These are phyloP conservation scores for Aspergillus ochraceoroseus DNA, from an alignment of 2,329 filamentous ascomycete species.

Conservation along the genomic window DNA sequence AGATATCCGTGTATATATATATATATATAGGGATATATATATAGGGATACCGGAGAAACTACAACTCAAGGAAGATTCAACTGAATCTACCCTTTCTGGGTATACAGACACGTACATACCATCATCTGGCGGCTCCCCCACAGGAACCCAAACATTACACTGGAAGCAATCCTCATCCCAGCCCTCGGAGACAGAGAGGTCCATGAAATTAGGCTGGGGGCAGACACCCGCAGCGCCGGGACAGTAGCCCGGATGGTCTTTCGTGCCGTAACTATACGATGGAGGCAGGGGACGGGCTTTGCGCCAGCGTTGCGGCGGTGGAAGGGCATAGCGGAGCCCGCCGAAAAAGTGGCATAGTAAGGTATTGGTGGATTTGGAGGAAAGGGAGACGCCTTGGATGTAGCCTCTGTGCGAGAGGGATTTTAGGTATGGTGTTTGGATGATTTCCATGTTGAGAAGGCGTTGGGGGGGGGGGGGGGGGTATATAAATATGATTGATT, in stretches of 20 bases:
- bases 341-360: constrained; percentile 51
- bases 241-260: constrained; percentile 45
- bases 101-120: constrained; percentile 24
- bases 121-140: constrained; percentile 40
- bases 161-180: constrained; percentile 54
- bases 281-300: constrained; percentile 46
- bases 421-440: constrained; percentile 21
- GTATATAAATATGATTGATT: too few relatives aligned
- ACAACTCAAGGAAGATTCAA: background rate
- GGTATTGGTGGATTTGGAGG: constrained; percentile 26
- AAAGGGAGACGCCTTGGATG: constrained; percentile 48
- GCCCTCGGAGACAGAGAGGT: constrained; percentile 31
- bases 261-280: constrained; percentile 50
- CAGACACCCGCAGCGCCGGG: constrained; percentile 42
- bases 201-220: constrained; percentile 46
- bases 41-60: background rate
- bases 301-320: constrained; percentile 50
- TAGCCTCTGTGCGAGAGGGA: constrained; percentile 42
- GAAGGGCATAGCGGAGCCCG: constrained; percentile 53
- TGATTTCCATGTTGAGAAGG: constrained; percentile 32
- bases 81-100: too few relatives aligned
- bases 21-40: background rate
- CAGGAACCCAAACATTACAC: constrained; percentile 53
- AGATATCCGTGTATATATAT: background rate
- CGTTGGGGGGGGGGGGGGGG: too few relatives aligned